Conservation (phyloP, 2,329 filamentous ascomycete species). For the Ilyonectria sp. region DNA sequence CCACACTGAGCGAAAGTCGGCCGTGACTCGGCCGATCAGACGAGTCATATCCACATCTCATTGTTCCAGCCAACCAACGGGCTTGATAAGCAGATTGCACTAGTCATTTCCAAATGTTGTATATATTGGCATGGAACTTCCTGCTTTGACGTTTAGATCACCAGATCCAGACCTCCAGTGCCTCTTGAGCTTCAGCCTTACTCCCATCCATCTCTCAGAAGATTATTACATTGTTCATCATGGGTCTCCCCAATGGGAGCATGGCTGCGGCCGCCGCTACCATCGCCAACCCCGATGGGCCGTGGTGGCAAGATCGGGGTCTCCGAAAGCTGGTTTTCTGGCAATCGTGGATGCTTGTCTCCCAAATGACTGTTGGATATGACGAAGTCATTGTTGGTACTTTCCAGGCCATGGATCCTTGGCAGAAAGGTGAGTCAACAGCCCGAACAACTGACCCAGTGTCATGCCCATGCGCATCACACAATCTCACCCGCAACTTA, state of each 20-base stretch:
- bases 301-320: slow-evolving; percentile 6
- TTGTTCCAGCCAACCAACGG: too few relatives aligned
- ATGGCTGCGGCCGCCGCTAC: neutral
- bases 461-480: neutral
- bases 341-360: slow-evolving; percentile 17
- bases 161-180: too few relatives aligned
- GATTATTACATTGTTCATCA: neutral
- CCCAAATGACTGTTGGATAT: slow-evolving; percentile 16
- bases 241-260: neutral
- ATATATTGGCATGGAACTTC: too few relatives aligned
- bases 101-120: too few relatives aligned
- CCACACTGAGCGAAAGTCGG: too few relatives aligned
- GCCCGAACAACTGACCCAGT: too few relatives aligned
- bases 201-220: too few relatives aligned
- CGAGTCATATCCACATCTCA: too few relatives aligned
- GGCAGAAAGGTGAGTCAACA: neutral
- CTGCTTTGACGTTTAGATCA: too few relatives aligned
- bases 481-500: neutral
- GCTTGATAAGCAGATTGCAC: too few relatives aligned
- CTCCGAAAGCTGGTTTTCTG: slow-evolving; percentile 19
- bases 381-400: slow-evolving; percentile 17
- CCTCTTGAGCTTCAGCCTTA: too few relatives aligned
- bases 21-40: too few relatives aligned
- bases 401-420: slow-evolving; percentile 19
- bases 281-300: neutral